Evolutionary conservation across 1,284 basidiomycete species (phyloP), one percentile per base, ranked within the genome.

Genomic region (Ceratorhiza oryzae-sativae): DNA sequence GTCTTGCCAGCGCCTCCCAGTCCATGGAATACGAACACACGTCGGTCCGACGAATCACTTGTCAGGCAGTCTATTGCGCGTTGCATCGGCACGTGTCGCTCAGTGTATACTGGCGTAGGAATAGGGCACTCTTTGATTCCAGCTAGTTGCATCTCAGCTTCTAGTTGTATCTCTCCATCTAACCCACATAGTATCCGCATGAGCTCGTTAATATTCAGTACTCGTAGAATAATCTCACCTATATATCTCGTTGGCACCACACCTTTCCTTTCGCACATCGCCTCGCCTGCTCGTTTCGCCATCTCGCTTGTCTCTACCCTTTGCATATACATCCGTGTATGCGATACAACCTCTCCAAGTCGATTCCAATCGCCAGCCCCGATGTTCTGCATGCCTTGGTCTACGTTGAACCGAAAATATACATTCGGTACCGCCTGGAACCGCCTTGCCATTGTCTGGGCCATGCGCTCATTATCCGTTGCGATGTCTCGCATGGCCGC

Each of bases 1-100:
- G 71, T 62, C 45, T 71, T 71, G 13, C 71, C 71, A 42, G 58
- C 34, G 13, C 71, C 71, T 36, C 67, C 49, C n/a, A 71, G 27
- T 2, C 70, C 70, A 30, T 36, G 42, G n/a, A 71, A 46, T 6
- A 61, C 70, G 34, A 71, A 61, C 8, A 71, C 13, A 23, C 39
- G 36, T 20, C 60, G 56, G 8, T 49, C 42, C 23, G 18, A 9
- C n/a, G 56, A 27, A 15, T 34, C 4, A 34, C 42, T 46, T 2
- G 36, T 49, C 3, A 71, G 39, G 18, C 39, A 60, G 12, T 15
- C 23, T 15, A 46, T 62, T 1, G 45, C 30, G 25, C 30, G 5
- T 25, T 48, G 32, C 5, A 25, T 41, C 1, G 58, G 60, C 10
- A 23, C 23, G n/a, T 51, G 41, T 3, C 34, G 42, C 32, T 49